Evolutionary conservation across 2,329 filamentous ascomycete genomes (phyloP).

Genomic region (Hortaea sp.): DNA sequence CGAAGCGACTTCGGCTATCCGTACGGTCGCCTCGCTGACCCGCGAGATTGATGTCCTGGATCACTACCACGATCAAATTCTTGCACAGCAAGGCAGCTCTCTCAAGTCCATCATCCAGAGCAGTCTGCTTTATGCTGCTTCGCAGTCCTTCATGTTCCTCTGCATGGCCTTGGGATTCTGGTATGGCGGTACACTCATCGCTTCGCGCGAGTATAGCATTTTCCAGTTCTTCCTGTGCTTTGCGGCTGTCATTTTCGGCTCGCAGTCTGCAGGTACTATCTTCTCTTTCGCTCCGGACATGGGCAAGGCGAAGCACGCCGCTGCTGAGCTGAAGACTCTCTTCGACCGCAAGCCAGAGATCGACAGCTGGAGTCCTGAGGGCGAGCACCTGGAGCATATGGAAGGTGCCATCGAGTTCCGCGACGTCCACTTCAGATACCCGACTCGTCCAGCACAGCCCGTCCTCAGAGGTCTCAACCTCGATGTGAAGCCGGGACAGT

Average conservation of each 20-base stretch:
- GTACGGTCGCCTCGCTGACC: conserved; percentile 84
- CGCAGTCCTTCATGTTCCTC: conserved; percentile 74
- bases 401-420: conserved; percentile 80
- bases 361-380: conserved; percentile 68
- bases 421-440: conserved; percentile 89
- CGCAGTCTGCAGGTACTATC: conserved; percentile 80
- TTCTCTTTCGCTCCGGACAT: conserved; percentile 89
- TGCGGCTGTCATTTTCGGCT: conserved; percentile 76
- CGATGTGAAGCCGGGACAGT: conserved; percentile 64
- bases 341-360: conserved; percentile 76
- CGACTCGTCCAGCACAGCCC: conserved; percentile 81
- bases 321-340: conserved; percentile 66
- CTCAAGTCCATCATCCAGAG: conserved; percentile 66
- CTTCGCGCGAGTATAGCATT: conserved; percentile 57
- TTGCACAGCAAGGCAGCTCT: conserved; percentile 55
- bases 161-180: conserved; percentile 84
- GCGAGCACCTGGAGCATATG: conserved; percentile 51
- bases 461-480: conserved; percentile 78
- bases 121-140: conserved; percentile 68
- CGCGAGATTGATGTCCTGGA: conserved; percentile 70
- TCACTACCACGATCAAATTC: conserved; percentile 60
- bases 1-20: conserved; percentile 86
- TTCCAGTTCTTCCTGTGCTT: conserved; percentile 94
- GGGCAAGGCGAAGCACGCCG: conserved; percentile 83
- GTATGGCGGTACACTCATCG: conserved; percentile 75